Evolutionary conservation across 176 grass and related monocot genomes (phyloP).

Genomic region (Poa pratensis): DNA sequence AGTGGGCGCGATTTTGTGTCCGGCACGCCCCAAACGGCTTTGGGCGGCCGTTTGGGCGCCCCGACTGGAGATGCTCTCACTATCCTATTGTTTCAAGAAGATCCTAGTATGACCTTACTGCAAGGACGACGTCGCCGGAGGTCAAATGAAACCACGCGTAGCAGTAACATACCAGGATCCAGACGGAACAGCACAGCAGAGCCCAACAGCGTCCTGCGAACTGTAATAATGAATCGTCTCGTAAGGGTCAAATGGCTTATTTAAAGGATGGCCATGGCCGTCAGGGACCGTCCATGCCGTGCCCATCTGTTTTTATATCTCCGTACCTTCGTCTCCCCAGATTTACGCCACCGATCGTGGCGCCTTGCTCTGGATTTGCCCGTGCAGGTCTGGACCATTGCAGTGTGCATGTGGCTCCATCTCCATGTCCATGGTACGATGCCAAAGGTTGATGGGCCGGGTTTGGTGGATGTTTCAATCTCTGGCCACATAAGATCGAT

Average conservation of each 20-base stretch:
- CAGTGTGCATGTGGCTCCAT: conserved; percentile 31
- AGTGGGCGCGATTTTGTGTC: too few species aligned
- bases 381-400: conserved; percentile 35
- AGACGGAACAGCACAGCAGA: conserved; percentile 29
- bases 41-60: too few species aligned
- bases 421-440: conserved; percentile 29
- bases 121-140: conserved; percentile 1
- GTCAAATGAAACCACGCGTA: conserved; percentile 27
- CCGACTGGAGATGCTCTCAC: too few species aligned
- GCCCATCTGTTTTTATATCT: conserved; percentile 21
- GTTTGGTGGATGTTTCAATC: conserved; percentile 48
- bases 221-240: conserved; percentile 31
- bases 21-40: too few species aligned
- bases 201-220: not conserved
- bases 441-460: conserved; percentile 2
- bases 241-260: conserved; percentile 39
- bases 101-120: not conserved
- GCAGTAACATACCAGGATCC: conserved; percentile 41
- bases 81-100: not conserved
- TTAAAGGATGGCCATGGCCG: conserved; percentile 38
- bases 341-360: conserved; percentile 41
- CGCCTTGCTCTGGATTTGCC: conserved; percentile 28
- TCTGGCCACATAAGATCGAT: conserved; percentile 41
- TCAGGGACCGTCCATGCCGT: conserved; percentile 16
- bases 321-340: conserved; percentile 38